Evolutionary conservation across 202 grass and related monocot species (phyloP), one percentile per base, ranked within the genome.

Genomic region (Zoysia matrella): DNA sequence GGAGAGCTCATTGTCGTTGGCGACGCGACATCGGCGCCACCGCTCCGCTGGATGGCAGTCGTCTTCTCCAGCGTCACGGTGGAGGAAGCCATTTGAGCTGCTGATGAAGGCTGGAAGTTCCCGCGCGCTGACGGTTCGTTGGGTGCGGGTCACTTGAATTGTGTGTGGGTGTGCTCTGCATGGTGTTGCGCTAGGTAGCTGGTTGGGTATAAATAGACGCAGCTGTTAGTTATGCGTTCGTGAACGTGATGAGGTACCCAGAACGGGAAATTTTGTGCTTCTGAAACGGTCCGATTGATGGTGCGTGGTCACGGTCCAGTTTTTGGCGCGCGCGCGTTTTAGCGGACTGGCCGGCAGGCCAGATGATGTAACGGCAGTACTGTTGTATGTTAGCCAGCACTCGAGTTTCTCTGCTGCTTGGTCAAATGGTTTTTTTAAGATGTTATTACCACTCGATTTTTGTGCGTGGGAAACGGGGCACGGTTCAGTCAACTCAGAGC

Each of bases 11-110:
- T 13, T 52, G 39, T 57, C 3, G 54, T 56, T 6, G 52, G 42
- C 12, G 77, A 67, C 22, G 22, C 22, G 22, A 22, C 22, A 22
- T 22, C 22, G 22, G 22, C 22, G 22, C 22, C 22, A 22, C 22
- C 22, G 22, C 22, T 22, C 14, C 87, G 74, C 55, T 15, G 5
- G 1, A 81, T 8, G 6, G 76, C 80, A 12, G 22, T 22, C 22
- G 49, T 79, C 88, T 79, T 86, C 88, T 78, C 65, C 79, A 86
- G 51, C 4, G 88, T 86, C 69, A 91, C 82, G 39, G 68, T 81
- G 73, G 80, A 82, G 73, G 80, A 82, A 46, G 82, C 60, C 83
- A 81, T 69, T 18, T 36, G 60, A 9, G 62, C 56, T 36, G 58
- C 6, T 11, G 36, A 6, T 41, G 44, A 65, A 56, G 40, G 48